Percentiles rank a stretch among this genome's conserved stretches.
These are phyloP conservation scores for Podospora sp. DNA, from an alignment of 495 filamentous ascomycete genomes.

Conservation along the genomic window DNA sequence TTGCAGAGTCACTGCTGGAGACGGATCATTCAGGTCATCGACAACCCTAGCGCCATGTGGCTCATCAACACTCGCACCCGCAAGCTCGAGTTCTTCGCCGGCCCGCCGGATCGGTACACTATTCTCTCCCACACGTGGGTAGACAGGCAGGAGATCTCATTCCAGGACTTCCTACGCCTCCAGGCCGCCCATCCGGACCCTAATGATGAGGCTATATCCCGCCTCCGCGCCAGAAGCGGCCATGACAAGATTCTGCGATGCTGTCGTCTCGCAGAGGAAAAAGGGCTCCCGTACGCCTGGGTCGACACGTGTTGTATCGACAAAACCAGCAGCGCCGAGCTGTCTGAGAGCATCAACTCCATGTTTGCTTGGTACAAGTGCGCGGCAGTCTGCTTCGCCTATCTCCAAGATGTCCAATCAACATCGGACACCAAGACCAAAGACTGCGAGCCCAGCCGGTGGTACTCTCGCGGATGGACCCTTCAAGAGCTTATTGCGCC, in stretches of 20 bases:
- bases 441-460: no score
- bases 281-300: background rate
- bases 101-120: background rate
- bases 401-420: no score
- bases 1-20: no score
- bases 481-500: slow-evolving; percentile 12
- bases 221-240: no score
- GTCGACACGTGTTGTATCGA: slow-evolving; percentile 17
- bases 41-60: no score
- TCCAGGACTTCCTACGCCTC: background rate
- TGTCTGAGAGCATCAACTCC: slow-evolving; percentile 10
- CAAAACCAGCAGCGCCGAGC: slow-evolving; percentile 3
- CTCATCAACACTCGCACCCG: background rate
- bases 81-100: background rate
- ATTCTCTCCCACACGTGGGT: slow-evolving; percentile 12
- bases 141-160: background rate
- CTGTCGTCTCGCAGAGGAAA: background rate
- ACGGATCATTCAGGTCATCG: no score
- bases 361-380: slow-evolving; percentile 6
- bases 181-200: no score
- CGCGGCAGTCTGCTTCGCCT: slow-evolving; percentile 4
- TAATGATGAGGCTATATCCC: no score
- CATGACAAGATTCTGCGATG: background rate
- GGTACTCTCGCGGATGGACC: slow-evolving; percentile 12
- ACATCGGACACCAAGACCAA: no score